Base-by-base conservation (phyloP, 2,329 filamentous ascomycete genomes). In the Zasmidium citrigriseum region DNA sequence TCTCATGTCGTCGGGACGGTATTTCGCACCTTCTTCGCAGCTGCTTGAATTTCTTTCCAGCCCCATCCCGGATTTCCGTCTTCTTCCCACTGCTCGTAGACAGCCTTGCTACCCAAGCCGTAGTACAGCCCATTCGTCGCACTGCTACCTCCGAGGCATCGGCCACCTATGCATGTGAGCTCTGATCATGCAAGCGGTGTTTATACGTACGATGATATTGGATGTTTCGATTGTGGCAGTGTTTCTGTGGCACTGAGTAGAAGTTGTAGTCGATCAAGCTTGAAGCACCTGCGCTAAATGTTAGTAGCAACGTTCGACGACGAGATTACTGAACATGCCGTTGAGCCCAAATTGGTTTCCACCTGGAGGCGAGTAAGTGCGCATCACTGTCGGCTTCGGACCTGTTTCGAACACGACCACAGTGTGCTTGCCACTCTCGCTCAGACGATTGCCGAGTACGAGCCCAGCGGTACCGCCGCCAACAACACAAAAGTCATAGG, bases 401-500 rank as follows among this genome's bases (percentile, higher is more conserved):
- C 61, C 61, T n/a, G 61, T 55, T 47, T 63, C 61, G 58, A 63
- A 57, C 38, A 58, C 58, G 10, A 63, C 53, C 29, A 63, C 58
- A 21, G 46, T 51, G 41, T 54, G 50, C 16, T 51, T 58, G 14
- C 61, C 61, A 24, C 58, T 61, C 52, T 65, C 63, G 21, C 59
- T 61, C 20, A 67, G 59, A n/a, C 64, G 59, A 25, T 64, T 60
- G 21, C 53, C 63, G 24, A 67, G 60, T 10, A 60, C 58, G 9
- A 67, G 54, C 12, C 64, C 64, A 46, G 64, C 63, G 20, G 64
- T 67, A 12, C 64, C 64, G 20, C 61, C 58, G 16, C 61, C 61
- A 23, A 63, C 53, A 44, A 63, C 51, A 34, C 61, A 63, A 44
- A 63, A 63, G 24, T 63, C 61, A 54, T 63, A 63, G 22, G 51